phyloP scores from a whole-genome alignment of 2,329 filamentous ascomycete species.

The Diatrype stigma region DNA sequence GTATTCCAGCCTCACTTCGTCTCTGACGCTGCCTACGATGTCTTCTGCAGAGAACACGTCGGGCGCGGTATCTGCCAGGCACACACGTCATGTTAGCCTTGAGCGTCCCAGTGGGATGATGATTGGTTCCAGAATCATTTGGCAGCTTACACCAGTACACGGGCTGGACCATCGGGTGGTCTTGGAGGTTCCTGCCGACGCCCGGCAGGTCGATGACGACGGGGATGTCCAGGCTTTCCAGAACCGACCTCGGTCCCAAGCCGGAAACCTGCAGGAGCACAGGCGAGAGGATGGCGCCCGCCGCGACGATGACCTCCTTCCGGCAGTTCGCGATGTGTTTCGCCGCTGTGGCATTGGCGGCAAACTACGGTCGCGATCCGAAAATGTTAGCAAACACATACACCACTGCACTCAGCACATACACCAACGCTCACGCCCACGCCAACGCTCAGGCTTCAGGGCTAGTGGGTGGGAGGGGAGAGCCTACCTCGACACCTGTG shows the following conservation, averaged over 20 bases:
- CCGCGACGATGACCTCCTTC: slow-evolving; percentile 27
- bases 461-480: background rate
- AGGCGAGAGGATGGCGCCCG: slow-evolving; percentile 27
- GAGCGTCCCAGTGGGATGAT: no score
- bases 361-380: slow-evolving; percentile 20
- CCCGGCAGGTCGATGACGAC: slow-evolving; percentile 28
- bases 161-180: slow-evolving; percentile 26
- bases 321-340: slow-evolving; percentile 21
- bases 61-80: slow-evolving; percentile 16
- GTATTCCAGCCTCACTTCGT: slow-evolving; percentile 19
- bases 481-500: slow-evolving; percentile 35
- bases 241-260: slow-evolving; percentile 25
- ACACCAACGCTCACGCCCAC: no score
- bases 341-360: slow-evolving; percentile 14
- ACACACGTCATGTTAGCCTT: slow-evolving; percentile 1
- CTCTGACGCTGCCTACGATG: slow-evolving; percentile 17
- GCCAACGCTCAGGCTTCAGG: no score
- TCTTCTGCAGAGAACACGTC: slow-evolving; percentile 21
- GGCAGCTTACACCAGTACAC: slow-evolving; percentile 18
- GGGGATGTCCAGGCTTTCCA: slow-evolving; percentile 23
- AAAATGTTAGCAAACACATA: slow-evolving; percentile 3
- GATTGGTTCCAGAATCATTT: background rate
- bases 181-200: slow-evolving; percentile 29
- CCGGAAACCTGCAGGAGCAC: slow-evolving; percentile 30
- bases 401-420: no score